Evolutionary conservation across 2,329 filamentous ascomycete genomes (phyloP).

Genomic region (Colletotrichum spaethianum): DNA sequence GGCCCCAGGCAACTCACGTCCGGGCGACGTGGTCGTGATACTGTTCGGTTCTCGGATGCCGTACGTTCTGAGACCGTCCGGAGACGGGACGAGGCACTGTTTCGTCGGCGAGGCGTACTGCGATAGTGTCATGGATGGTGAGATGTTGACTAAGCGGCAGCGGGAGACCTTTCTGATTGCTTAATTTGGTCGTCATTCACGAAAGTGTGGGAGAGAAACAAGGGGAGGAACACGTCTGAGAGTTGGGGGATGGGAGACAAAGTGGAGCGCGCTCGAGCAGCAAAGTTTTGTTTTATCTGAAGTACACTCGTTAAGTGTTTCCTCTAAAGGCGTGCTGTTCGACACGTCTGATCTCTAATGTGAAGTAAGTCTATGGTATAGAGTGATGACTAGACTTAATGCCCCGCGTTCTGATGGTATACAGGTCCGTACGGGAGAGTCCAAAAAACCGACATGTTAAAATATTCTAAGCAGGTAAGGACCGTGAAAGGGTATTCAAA

Average conservation of each 20-base stretch:
- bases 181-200: background rate
- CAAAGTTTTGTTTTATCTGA: conserved; percentile 19
- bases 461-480: conserved; percentile 6
- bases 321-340: conserved; percentile 25
- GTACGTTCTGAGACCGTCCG: conserved; percentile 39
- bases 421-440: background rate
- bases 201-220: background rate
- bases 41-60: conserved; percentile 35
- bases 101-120: conserved; percentile 38
- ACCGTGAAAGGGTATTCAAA: conserved; percentile 24
- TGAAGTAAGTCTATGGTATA: conserved; percentile 26
- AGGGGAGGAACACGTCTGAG: conserved; percentile 18
- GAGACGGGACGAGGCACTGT: conserved; percentile 29
- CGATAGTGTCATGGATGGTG: conserved; percentile 38
- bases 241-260: conserved; percentile 2
- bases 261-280: background rate
- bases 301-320: conserved; percentile 13
- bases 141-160: conserved; percentile 32
- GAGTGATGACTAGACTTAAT: background rate
- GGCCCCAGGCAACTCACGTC: conserved; percentile 18
- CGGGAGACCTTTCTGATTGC: background rate
- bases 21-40: conserved; percentile 39
- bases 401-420: conserved; percentile 2
- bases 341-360: conserved; percentile 27
- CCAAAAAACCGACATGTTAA: background rate